These are phyloP conservation scores for Thuja plicata DNA, from an alignment of 83 land plant genomes.

Conservation along the genomic window DNA sequence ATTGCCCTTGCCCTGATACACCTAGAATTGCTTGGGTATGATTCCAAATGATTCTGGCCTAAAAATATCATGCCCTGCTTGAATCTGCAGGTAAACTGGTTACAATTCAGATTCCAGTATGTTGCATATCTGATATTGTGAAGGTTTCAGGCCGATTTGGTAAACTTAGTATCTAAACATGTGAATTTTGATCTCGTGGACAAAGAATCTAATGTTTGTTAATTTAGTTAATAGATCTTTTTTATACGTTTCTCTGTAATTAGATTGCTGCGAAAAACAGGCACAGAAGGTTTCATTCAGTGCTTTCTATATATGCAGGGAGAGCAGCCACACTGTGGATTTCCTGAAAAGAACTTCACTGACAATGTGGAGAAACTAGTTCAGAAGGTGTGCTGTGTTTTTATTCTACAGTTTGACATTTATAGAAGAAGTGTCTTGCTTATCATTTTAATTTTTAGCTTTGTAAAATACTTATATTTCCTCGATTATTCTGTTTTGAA, in stretches of 20 bases:
- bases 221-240: background rate
- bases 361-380: slow-evolving; percentile 88
- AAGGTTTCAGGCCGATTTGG: too few species aligned
- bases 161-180: background rate
- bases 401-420: background rate
- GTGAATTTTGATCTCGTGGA: background rate
- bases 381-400: slow-evolving; percentile 58
- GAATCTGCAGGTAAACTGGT: too few species aligned
- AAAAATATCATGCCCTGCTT: too few species aligned
- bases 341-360: slow-evolving; percentile 94
- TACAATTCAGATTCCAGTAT: too few species aligned
- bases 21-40: too few species aligned
- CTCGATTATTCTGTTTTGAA: background rate
- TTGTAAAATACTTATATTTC: background rate
- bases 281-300: background rate
- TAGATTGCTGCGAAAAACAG: background rate
- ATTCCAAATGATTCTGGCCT: too few species aligned
- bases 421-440: background rate
- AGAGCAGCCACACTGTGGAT: slow-evolving; percentile 98
- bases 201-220: background rate
- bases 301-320: slow-evolving; percentile 53
- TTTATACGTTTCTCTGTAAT: background rate
- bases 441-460: background rate
- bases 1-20: too few species aligned
- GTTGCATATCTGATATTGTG: too few species aligned